These are phyloP conservation scores for Oryza longistaminata DNA, from an alignment of 176 grass and related monocot genomes.

Conservation along the genomic window DNA sequence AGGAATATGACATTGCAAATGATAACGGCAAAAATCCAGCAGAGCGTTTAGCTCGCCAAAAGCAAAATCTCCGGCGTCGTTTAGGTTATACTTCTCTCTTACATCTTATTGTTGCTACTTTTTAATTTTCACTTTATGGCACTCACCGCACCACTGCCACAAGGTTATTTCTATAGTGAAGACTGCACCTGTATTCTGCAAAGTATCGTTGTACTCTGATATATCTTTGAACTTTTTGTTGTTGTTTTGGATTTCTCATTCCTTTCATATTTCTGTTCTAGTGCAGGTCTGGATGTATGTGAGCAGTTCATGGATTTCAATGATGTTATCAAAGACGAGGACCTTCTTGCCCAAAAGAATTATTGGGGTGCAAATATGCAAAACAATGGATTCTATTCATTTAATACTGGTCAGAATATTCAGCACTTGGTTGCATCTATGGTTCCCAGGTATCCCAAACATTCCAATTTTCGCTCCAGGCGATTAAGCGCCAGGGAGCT, in stretches of 20 bases:
- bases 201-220: not conserved
- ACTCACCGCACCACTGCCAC: not conserved
- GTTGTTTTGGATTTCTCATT: slow-evolving; percentile 17
- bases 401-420: slow-evolving; percentile 72
- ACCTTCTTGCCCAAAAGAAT: slow-evolving; percentile 76
- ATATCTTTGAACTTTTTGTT: slow-evolving; percentile 5
- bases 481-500: slow-evolving; percentile 90
- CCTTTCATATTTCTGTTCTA: slow-evolving; percentile 35
- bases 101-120: not conserved
- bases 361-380: slow-evolving; percentile 59
- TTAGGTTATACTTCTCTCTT: slow-evolving; percentile 66
- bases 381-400: slow-evolving; percentile 59
- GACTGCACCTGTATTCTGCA: not conserved
- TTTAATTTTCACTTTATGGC: slow-evolving; percentile 6
- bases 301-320: slow-evolving; percentile 99
- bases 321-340: slow-evolving; percentile 96
- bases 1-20: slow-evolving; percentile 95
- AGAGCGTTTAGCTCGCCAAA: slow-evolving; percentile 88
- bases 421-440: slow-evolving; percentile 92
- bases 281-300: slow-evolving; percentile 93
- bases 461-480: slow-evolving; percentile 56
- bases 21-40: slow-evolving; percentile 81
- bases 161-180: not conserved
- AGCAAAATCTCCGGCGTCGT: slow-evolving; percentile 91
- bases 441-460: slow-evolving; percentile 62